Conservation (phyloP, 495 filamentous ascomycete genomes). For the Trypethelium eluteriae region DNA sequence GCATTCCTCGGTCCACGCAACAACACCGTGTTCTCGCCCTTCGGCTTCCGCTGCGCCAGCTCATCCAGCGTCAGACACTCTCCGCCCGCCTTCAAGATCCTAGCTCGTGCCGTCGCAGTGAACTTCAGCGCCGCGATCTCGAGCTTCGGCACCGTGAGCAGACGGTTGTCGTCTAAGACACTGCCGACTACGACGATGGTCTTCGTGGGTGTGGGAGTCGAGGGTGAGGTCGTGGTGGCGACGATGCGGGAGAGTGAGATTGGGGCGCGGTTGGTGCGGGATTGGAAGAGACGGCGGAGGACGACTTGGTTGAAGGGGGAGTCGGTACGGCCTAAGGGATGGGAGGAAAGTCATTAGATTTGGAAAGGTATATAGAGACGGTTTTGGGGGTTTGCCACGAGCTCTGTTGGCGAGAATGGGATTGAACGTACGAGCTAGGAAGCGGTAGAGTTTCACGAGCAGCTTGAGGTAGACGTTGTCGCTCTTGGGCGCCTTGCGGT, state of each 20-base stretch:
- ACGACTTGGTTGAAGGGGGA: slow-evolving; percentile 94
- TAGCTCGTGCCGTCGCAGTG: slow-evolving; percentile 87
- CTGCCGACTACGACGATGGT: slow-evolving; percentile 92
- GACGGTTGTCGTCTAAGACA: slow-evolving; percentile 93
- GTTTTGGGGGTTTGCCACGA: too few species aligned
- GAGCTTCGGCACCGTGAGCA: slow-evolving; percentile 81
- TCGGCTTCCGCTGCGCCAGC: slow-evolving; percentile 85
- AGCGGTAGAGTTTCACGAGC: slow-evolving; percentile 97
- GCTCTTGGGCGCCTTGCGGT: slow-evolving; percentile 93
- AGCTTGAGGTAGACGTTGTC: slow-evolving; percentile 79
- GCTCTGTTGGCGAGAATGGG: neutral
- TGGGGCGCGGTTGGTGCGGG: slow-evolving; percentile 68
- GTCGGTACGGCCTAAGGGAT: slow-evolving; percentile 75
- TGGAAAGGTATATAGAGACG: neutral
- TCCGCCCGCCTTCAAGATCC: slow-evolving; percentile 86
- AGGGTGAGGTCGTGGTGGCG: slow-evolving; percentile 53
- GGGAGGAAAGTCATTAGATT: neutral
- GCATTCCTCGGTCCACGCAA: slow-evolving; percentile 95
- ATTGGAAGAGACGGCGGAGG: slow-evolving; percentile 70
- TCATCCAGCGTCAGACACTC: slow-evolving; percentile 93
- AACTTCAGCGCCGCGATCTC: slow-evolving; percentile 87
- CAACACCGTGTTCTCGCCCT: slow-evolving; percentile 87
- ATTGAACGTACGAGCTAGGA: slow-evolving; percentile 78
- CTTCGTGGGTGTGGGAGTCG: slow-evolving; percentile 60
- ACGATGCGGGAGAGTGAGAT: slow-evolving; percentile 86